Evolutionary conservation across 2,329 filamentous ascomycete species (phyloP).

Genomic region (Elsinoe fawcettii): DNA sequence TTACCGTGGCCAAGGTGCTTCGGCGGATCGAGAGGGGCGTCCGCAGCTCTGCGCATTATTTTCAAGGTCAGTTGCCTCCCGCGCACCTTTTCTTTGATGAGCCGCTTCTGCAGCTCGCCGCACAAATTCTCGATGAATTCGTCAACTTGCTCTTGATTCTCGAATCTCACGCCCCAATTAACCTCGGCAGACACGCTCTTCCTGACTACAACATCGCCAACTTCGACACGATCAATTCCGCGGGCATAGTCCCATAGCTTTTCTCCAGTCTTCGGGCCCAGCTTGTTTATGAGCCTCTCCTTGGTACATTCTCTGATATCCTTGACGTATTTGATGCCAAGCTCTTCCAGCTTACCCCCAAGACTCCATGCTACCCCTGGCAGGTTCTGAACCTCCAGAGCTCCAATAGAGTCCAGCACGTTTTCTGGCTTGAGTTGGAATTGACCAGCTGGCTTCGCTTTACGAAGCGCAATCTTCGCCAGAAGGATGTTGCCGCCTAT

Average conservation of each 20-base stretch:
- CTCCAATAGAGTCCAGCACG: conserved; percentile 66
- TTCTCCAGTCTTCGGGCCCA: conserved; percentile 89
- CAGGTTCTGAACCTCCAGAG: conserved; percentile 69
- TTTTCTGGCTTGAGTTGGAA: conserved; percentile 79
- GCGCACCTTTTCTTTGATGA: conserved; percentile 76
- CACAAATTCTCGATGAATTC: conserved; percentile 82
- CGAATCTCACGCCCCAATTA: conserved; percentile 95
- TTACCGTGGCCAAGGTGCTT: conserved; percentile 94
- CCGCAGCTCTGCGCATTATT: conserved; percentile 77
- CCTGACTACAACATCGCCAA: conserved; percentile 74
- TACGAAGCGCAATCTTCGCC: conserved; percentile 82
- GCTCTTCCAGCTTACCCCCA: conserved; percentile 76
- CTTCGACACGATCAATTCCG: conserved; percentile 77
- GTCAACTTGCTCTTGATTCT: conserved; percentile 84
- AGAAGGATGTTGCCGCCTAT: conserved; percentile 86
- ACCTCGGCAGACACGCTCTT: conserved; percentile 97
- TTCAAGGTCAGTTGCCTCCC: conserved; percentile 88
- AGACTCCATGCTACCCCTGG: conserved; percentile 92
- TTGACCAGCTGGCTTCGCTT: conserved; percentile 90
- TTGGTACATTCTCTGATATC: conserved; percentile 72
- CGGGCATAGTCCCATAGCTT: conserved; percentile 85
- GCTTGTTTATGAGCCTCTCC: conserved; percentile 61
- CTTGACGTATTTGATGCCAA: conserved; percentile 72
- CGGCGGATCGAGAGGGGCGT: conserved; percentile 81
- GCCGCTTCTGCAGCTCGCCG: conserved; percentile 70